Percentiles rank a stretch among this genome's conserved stretches.
Evolutionary conservation across 2,329 filamentous ascomycete species (phyloP).

Genomic region (Phialophora macrospora): DNA sequence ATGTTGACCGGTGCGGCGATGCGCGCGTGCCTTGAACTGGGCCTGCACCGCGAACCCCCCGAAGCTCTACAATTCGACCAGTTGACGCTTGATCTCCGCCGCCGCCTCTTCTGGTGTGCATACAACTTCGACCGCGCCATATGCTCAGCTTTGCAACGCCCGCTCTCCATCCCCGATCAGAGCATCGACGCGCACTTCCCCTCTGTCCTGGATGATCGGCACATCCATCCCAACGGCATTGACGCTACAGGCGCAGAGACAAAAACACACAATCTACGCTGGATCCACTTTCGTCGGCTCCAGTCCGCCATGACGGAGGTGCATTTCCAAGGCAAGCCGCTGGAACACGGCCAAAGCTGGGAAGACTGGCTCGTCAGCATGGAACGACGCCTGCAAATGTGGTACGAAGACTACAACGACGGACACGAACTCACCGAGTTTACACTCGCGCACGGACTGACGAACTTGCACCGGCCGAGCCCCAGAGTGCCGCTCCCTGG

Average conservation of each 20-base stretch:
- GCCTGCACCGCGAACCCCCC: conserved; percentile 40
- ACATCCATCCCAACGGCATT: conserved; percentile 39
- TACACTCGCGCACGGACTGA: conserved; percentile 39
- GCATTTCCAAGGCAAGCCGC: conserved; percentile 40
- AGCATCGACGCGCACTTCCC: conserved; percentile 40
- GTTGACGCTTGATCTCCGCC: conserved; percentile 39
- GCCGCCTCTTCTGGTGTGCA: conserved; percentile 40
- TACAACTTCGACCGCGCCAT: conserved; percentile 41
- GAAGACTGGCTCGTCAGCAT: conserved; percentile 41
- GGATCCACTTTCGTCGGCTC: conserved; percentile 39
- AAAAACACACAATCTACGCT: conserved; percentile 39
- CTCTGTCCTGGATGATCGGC: conserved; percentile 37
- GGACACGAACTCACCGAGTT: conserved; percentile 39
- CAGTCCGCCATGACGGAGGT: conserved; percentile 42
- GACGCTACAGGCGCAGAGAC: conserved; percentile 38
- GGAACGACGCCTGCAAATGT: conserved; percentile 38
- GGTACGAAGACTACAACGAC: conserved; percentile 40
- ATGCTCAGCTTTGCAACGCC: conserved; percentile 41
- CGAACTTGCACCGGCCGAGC: conserved; percentile 40
- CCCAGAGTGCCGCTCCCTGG: conserved; percentile 38
- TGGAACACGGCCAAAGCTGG: conserved; percentile 39
- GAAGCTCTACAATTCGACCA: conserved; percentile 36
- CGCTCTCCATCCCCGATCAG: conserved; percentile 41
- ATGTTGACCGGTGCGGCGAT: conserved; percentile 41
- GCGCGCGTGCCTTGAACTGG: conserved; percentile 41